phyloP scores from a whole-genome alignment of 2,329 filamentous ascomycete species.

The Grosmannia penicillata region DNA sequence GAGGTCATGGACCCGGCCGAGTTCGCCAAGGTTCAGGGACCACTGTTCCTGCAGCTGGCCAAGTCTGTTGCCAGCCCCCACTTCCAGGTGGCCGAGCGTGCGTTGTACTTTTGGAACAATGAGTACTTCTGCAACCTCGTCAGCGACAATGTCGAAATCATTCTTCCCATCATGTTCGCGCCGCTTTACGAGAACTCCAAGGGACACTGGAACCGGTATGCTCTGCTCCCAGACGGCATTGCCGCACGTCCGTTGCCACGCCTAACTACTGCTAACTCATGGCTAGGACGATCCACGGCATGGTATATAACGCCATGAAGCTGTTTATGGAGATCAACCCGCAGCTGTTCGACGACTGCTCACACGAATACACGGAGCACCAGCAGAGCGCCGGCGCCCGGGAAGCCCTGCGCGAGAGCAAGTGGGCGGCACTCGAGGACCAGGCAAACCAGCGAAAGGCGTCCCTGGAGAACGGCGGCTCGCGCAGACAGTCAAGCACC shows the following conservation, averaged over 20 bases:
- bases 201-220: conserved; percentile 91
- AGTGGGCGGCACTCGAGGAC: conserved; percentile 78
- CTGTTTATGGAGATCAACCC: conserved; percentile 99
- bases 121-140: conserved; percentile 99
- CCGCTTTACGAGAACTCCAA: conserved; percentile 98
- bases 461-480: conserved; percentile 18
- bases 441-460: conserved; percentile 58
- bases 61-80: conserved; percentile 97
- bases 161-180: conserved; percentile 97
- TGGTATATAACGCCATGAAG: conserved; percentile 99
- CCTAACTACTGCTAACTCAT: too few relatives aligned
- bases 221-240: too few relatives aligned
- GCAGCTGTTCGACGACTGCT: conserved; percentile 95
- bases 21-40: conserved; percentile 97
- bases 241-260: too few relatives aligned
- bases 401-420: conserved; percentile 65
- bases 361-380: conserved; percentile 92
- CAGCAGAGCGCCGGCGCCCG: conserved; percentile 84
- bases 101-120: conserved; percentile 99
- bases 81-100: conserved; percentile 95
- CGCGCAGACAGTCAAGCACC: conserved; percentile 23
- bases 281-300: conserved; percentile 85
- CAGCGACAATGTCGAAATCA: conserved; percentile 97
- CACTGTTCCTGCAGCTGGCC: conserved; percentile 89
- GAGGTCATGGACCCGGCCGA: conserved; percentile 99